These are phyloP conservation scores for Aspergillus tubingensis DNA, from an alignment of 2,329 filamentous ascomycete genomes.

Conservation along the genomic window DNA sequence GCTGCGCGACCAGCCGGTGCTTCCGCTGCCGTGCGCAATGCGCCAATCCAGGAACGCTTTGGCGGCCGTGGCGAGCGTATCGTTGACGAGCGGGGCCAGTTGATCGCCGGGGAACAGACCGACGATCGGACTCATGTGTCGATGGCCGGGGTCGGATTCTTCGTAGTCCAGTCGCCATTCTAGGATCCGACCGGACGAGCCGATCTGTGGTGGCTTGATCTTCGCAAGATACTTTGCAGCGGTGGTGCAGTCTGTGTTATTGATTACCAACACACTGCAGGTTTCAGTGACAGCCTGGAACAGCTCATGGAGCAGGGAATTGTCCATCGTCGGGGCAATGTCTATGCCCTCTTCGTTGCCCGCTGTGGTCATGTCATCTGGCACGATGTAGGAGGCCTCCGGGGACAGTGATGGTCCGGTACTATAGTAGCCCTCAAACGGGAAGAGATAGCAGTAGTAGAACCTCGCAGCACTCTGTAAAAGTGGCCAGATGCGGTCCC, in stretches of 20 bases:
- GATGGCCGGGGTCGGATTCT: conserved; percentile 50
- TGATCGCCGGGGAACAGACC: conserved; percentile 49
- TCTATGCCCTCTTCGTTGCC: conserved; percentile 9
- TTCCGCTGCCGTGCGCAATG: conserved; percentile 32
- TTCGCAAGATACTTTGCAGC: conserved; percentile 3
- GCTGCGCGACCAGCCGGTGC: conserved; percentile 53
- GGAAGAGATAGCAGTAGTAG: conserved; percentile 15
- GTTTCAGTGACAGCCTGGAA: conserved; percentile 19
- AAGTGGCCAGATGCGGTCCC: conserved; percentile 16
- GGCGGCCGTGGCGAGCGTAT: conserved; percentile 27
- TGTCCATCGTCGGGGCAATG: conserved; percentile 48
- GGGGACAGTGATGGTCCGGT: conserved; percentile 23
- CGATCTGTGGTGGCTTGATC: conserved; percentile 22
- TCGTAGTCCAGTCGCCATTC: conserved; percentile 40
- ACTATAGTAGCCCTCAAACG: conserved; percentile 8
- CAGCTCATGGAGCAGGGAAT: conserved; percentile 44
- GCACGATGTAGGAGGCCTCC: conserved; percentile 21
- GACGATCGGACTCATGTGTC: conserved; percentile 54
- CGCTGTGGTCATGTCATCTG: conserved; percentile 2
- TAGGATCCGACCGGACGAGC: conserved; percentile 28
- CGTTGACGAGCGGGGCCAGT: conserved; percentile 38
- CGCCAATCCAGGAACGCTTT: conserved; percentile 12
- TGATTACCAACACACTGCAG: neutral
- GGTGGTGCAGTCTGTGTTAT: conserved; percentile 9
- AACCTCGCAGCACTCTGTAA: conserved; percentile 16